These are phyloP conservation scores for Casaregolazyma suthepensis DNA, from an alignment of 1,139 yeast genomes.

Conservation along the genomic window DNA sequence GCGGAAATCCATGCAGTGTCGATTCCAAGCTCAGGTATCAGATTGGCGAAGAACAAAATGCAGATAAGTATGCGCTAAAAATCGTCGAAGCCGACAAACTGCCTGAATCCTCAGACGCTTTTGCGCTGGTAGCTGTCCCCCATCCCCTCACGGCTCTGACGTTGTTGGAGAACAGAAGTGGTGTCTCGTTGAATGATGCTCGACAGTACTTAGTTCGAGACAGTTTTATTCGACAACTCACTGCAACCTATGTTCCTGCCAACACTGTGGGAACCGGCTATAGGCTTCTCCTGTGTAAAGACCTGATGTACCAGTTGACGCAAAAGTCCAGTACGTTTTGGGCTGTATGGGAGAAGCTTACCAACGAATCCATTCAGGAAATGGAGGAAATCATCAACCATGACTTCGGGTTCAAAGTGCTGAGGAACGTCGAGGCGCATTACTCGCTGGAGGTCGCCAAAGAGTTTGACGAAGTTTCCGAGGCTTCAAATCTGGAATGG, in stretches of 20 bases:
- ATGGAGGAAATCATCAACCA: constrained; percentile 16
- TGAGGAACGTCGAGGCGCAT: constrained; percentile 1
- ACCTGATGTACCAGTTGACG: constrained; percentile 17
- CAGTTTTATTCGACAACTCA: constrained; percentile 15
- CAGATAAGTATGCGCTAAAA: constrained; percentile 8
- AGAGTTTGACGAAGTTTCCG: constrained; percentile 6
- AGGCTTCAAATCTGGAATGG: constrained; percentile 10
- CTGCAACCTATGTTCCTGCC: constrained; percentile 17
- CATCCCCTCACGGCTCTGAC: constrained; percentile 17
- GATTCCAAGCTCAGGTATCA: constrained; percentile 1
- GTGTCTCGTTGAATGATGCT: constrained; percentile 14
- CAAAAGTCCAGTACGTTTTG: constrained; percentile 18
- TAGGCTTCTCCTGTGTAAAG: constrained; percentile 19
- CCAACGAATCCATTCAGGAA: constrained; percentile 11
- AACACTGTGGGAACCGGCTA: constrained; percentile 15
- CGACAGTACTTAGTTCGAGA: constrained; percentile 15
- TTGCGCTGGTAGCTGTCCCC: constrained; percentile 19
- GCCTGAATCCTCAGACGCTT: constrained; percentile 15
- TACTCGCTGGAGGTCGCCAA: constrained; percentile 5
- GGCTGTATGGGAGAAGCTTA: constrained; percentile 21
- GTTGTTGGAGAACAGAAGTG: constrained; percentile 12
- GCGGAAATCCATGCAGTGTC: constrained; percentile 11
- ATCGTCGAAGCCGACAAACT: constrained; percentile 9
- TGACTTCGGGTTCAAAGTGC: constrained; percentile 21
- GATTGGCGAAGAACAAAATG: neutral